Evolutionary conservation across 1,284 basidiomycete genomes (phyloP), one percentile per base, ranked within the genome.

Genomic region (Violaceomyces palustris): DNA sequence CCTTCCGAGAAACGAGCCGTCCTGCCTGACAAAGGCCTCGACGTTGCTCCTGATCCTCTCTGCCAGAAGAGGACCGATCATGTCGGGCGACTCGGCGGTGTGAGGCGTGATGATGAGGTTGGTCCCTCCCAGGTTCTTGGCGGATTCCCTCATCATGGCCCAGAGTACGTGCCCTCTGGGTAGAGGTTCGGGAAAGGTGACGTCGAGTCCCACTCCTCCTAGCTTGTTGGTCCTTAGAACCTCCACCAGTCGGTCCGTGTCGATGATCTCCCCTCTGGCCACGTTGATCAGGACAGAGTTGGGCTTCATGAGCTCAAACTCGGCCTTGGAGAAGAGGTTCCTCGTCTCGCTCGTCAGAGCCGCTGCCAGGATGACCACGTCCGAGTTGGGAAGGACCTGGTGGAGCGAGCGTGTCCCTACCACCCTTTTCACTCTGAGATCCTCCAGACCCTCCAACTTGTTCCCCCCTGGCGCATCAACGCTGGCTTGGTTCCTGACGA

Each of bases 131-230:
- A 19, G 18, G 5, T 34, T 17, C 6, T 14, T 4, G 6, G 8
- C 4, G 5, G 6, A 17, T 10, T 5, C 4, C 7, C 14, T 17
- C 32, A 34, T 34, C 18, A 34, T 8, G 8, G 18, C 5, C 32
- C 32, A 34, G 8, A 34, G 14, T 15, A 12, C 9, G 17, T 34
- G 32, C 18, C 14, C 15, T 5, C 12, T 4, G 15, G 32, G 32
- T 11, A 34, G 8, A 0, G 89, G 89, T 74, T 93, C 90, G 23
- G 87, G 87, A 51, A 88, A 87, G n/a, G 94, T 82, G 28, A 96
- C 91, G 73, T 97, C 92, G 6, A 96, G 64, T 0, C 87, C 92
- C 0, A 91, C 92, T 18, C 83, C 89, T 79, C 84, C 91, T 26
- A 96, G 84, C 79, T 83, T 82, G 1, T 80, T 80, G 47, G 83